A percentile compares a stretch with the other conserved stretches of the same genome.
phyloP scores from a whole-genome alignment of 1,284 basidiomycete species.

The Trichosporon asahii region DNA sequence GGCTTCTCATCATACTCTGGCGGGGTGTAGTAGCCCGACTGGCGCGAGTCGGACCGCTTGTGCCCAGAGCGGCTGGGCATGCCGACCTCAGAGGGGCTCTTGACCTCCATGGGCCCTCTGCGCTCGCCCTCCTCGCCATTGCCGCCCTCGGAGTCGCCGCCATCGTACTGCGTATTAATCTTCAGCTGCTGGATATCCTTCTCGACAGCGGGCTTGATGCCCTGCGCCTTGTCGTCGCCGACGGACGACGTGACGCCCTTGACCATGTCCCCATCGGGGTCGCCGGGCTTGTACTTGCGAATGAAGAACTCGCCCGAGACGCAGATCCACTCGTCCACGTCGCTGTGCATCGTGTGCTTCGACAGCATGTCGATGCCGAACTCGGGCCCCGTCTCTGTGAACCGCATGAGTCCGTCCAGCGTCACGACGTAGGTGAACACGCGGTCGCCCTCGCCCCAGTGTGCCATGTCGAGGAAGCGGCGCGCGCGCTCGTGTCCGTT shows the following conservation, averaged over 20 bases:
- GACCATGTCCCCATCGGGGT: constrained; percentile 25
- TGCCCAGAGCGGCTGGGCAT: neutral
- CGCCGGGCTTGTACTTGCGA: constrained; percentile 14
- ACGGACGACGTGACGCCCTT: neutral
- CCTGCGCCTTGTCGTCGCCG: neutral
- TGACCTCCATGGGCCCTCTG: neutral
- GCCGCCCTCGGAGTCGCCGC: neutral
- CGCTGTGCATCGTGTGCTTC: constrained; percentile 59
- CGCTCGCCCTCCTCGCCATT: neutral
- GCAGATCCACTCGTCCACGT: constrained; percentile 51
- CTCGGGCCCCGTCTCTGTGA: constrained; percentile 58
- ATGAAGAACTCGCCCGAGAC: constrained; percentile 47
- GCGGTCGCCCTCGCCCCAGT: constrained; percentile 53
- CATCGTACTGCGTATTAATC: constrained; percentile 8
- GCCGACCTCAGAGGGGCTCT: neutral
- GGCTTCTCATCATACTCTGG: neutral
- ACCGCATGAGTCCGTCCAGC: constrained; percentile 55
- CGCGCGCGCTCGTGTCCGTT: constrained; percentile 40
- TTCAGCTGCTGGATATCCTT: constrained; percentile 15
- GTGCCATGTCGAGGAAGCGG: constrained; percentile 53
- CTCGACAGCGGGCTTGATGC: constrained; percentile 4
- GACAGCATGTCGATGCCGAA: constrained; percentile 56
- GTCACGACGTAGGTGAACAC: constrained; percentile 57
- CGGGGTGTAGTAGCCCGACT: neutral
- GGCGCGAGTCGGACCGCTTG: neutral